These are phyloP conservation scores for Ganoderma multipileum DNA, from an alignment of 1,284 basidiomycete genomes.

Conservation along the genomic window DNA sequence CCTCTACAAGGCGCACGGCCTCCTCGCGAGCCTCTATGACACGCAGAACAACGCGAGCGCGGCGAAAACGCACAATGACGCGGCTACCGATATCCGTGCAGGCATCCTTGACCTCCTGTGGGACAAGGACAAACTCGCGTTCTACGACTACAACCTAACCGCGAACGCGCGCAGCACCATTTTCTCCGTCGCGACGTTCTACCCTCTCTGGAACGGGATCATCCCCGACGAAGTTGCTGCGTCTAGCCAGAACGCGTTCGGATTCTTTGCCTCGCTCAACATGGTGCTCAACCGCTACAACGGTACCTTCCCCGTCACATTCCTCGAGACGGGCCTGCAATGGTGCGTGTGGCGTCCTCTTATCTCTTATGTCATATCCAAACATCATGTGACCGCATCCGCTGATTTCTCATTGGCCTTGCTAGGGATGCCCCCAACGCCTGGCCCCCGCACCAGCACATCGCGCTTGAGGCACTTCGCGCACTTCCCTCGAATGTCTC, in stretches of 20 bases:
- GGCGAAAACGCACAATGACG: conserved; percentile 60
- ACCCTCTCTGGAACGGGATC: conserved; percentile 89
- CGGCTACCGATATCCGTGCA: conserved; percentile 63
- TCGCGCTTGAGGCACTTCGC: conserved; percentile 80
- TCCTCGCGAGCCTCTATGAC: conserved; percentile 72
- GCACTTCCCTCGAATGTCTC: conserved; percentile 76
- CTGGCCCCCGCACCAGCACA: conserved; percentile 90
- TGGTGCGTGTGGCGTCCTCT: conserved; percentile 57
- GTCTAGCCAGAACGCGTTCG: conserved; percentile 69
- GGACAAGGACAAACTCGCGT: conserved; percentile 83
- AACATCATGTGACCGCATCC: conserved; percentile 11
- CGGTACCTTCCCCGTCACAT: conserved; percentile 79
- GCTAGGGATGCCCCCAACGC: conserved; percentile 76
- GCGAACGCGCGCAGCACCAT: conserved; percentile 66
- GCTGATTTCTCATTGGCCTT: neutral
- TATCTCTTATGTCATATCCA: neutral
- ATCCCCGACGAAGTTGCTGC: conserved; percentile 73
- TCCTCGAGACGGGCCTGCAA: conserved; percentile 81
- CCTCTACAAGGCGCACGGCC: conserved; percentile 69
- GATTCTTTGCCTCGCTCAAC: conserved; percentile 76
- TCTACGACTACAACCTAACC: conserved; percentile 87
- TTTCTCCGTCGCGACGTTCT: conserved; percentile 80
- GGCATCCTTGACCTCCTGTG: conserved; percentile 89
- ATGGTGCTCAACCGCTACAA: conserved; percentile 86
- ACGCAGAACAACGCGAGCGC: conserved; percentile 49